phyloP scores from a whole-genome alignment of 2,329 filamentous ascomycete genomes.

The Aspergillus chevalieri region DNA sequence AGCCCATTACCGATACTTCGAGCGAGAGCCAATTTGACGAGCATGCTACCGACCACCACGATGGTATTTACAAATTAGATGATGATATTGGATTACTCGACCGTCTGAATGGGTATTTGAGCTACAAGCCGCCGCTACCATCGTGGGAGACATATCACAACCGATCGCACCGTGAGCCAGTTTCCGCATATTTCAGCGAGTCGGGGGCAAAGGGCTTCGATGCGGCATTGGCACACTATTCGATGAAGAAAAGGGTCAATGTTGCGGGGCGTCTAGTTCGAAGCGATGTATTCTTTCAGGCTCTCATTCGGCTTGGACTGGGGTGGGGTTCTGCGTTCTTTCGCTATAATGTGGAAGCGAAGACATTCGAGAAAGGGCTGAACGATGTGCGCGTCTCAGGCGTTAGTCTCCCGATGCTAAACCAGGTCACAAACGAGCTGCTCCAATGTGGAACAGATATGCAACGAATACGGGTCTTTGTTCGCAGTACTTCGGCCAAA shows the following conservation, averaged over 20 bases:
- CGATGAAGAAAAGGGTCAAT: constrained; percentile 12
- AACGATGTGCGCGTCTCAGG: constrained; percentile 46
- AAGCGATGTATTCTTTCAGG: constrained; percentile 33
- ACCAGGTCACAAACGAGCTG: constrained; percentile 25
- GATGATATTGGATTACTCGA: constrained; percentile 32
- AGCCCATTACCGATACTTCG: constrained; percentile 14
- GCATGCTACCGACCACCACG: constrained; percentile 12
- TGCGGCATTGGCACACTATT: constrained; percentile 27
- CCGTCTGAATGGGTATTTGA: constrained; percentile 11
- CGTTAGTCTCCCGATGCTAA: constrained; percentile 40
- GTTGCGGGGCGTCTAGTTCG: constrained; percentile 27
- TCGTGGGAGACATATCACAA: constrained; percentile 40
- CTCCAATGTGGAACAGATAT: constrained; percentile 33
- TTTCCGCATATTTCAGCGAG: constrained; percentile 40
- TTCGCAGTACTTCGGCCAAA: constrained; percentile 21
- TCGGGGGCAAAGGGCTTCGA: constrained; percentile 36
- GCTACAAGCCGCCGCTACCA: constrained; percentile 16
- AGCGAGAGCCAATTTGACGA: constrained; percentile 16
- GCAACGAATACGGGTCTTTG: constrained; percentile 31
- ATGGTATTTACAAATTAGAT: constrained; percentile 14
- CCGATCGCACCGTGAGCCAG: constrained; percentile 23
- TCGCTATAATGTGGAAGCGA: constrained; percentile 30
- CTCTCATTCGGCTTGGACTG: constrained; percentile 36
- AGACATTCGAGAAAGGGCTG: constrained; percentile 36
- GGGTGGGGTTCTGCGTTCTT: constrained; percentile 43